Evolutionary conservation across 345 rosid genomes (phyloP), one percentile per base, ranked within the genome.

Genomic region (Atalantia buxifolia): DNA sequence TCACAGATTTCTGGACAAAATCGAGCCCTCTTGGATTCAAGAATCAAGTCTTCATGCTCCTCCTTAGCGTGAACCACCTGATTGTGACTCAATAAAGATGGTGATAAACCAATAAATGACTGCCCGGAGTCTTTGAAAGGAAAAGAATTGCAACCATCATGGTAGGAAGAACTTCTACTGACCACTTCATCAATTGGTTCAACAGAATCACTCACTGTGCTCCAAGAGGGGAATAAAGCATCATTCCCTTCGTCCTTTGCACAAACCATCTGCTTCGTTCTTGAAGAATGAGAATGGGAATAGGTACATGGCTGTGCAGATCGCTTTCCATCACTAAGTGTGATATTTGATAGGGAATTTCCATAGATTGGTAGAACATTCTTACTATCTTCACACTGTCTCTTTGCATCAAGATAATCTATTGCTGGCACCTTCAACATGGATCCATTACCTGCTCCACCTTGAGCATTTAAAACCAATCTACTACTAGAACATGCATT

Each of bases 391-490:
- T 82, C 90, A 81, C 74, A 74, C 71, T 70, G 59, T 63, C 81
- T 81, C 60, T 75, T 82, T 68, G 75, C 81, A 86, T 74, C 85
- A 38, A 81, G 74, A 69, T 77, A 74, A 80, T 74, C 90, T 81
- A 69, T 35, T 76, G 74, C 25, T 36, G 83, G 77, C 67, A 80
- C 69, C 81, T 86, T 87, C 6, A 85, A 81, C 27, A 61, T 76
- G 61, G 83, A 80, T 78, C 83, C 80, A 72, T 71, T 35, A 76
- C 81, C 75, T 56, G 70, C 63, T 74, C 76, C 81, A 35, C 76
- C 85, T 67, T 85, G 76, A 70, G 78, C 76, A 85, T 79, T 84
- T 36, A 80, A 83, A 66, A 71, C 40, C 77, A 77, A 78, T 81
- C 79, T 76, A 76, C 84, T 79, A 40, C 38, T 74, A 55, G 82